Percentiles rank a stretch among this genome's conserved stretches.
These are phyloP conservation scores for Maudiozyma humilis DNA, from an alignment of 1,139 yeast species.

Conservation along the genomic window DNA sequence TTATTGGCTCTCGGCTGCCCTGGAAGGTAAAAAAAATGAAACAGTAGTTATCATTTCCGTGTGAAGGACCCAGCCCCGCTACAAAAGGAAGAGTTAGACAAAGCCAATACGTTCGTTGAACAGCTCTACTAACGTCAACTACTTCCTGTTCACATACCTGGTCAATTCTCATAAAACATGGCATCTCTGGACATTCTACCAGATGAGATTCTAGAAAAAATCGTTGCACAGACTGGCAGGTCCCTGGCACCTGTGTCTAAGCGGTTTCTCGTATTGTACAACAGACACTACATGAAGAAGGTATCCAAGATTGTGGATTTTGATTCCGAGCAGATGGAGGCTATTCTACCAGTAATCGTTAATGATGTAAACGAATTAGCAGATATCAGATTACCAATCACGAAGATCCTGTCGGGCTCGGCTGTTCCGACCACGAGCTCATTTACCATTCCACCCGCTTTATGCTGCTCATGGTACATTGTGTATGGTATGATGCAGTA, in stretches of 20 bases:
- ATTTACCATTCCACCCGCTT: not conserved
- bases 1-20: no score
- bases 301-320: not conserved
- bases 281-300: not conserved
- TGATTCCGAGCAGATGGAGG: not conserved
- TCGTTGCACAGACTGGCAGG: not conserved
- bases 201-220: not conserved
- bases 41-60: no score
- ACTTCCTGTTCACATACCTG: no score
- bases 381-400: not conserved
- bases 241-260: not conserved
- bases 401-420: conserved; percentile 2
- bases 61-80: no score
- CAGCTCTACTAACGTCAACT: no score
- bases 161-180: no score
- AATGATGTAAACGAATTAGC: not conserved
- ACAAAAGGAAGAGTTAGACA: no score
- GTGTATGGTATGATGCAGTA: conserved; percentile 13
- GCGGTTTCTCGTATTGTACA: not conserved
- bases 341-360: no score
- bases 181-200: not conserved
- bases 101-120: no score
- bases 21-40: no score
- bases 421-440: not conserved
- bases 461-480: conserved; percentile 21